Evolutionary conservation across 176 grass and related monocot genomes (phyloP).

Genomic region (Typha latifolia): DNA sequence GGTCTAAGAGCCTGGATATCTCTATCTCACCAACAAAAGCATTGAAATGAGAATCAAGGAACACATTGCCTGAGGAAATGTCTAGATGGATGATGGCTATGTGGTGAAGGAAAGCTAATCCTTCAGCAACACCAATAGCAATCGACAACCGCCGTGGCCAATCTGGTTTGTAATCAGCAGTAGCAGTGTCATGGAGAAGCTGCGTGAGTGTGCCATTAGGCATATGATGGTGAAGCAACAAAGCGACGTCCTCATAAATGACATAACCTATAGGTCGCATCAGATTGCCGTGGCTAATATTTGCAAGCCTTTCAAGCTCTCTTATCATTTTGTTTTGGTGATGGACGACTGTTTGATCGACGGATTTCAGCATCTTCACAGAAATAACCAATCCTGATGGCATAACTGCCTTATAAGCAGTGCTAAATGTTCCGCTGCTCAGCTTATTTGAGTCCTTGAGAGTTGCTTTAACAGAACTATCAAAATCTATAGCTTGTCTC

Average conservation of each 20-base stretch:
- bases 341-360: constrained; percentile 48
- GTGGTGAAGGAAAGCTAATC: constrained; percentile 75
- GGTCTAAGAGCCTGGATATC: constrained; percentile 87
- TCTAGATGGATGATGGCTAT: constrained; percentile 85
- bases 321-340: constrained; percentile 82
- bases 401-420: constrained; percentile 72
- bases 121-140: constrained; percentile 60
- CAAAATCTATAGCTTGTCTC: constrained; percentile 87
- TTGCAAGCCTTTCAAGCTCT: constrained; percentile 68
- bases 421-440: constrained; percentile 68
- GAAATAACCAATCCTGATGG: constrained; percentile 75
- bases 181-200: constrained; percentile 35
- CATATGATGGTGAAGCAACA: constrained; percentile 74
- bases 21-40: constrained; percentile 77
- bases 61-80: constrained; percentile 72
- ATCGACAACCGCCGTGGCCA: constrained; percentile 68
- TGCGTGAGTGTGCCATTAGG: constrained; percentile 69
- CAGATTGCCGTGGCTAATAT: constrained; percentile 69
- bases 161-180: constrained; percentile 33
- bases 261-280: constrained; percentile 69
- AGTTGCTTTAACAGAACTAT: constrained; percentile 53
- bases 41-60: constrained; percentile 54
- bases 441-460: constrained; percentile 58
- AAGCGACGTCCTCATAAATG: constrained; percentile 71
- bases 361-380: constrained; percentile 78